Evolutionary conservation across 169 alveolate genomes (phyloP), one percentile per base, ranked within the genome.

Genomic region (Eimeria praecox): DNA sequence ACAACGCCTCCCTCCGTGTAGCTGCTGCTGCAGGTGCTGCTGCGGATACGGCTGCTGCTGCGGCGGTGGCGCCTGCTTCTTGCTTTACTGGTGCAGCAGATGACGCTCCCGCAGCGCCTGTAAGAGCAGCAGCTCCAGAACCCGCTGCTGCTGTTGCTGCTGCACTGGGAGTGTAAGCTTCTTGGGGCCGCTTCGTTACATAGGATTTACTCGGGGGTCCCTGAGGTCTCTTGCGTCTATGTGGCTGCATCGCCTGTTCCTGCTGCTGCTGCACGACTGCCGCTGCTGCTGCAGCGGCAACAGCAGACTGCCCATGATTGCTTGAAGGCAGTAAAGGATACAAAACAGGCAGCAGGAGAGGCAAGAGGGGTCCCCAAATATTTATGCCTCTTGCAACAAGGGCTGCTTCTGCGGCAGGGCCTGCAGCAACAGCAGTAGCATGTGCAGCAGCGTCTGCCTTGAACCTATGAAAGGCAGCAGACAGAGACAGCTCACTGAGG

Each of bases 401-500:
- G 10, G 30, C 69, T 18, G 69, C 1, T 59, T 59, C 69, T 49
- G 89, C 89, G 22, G 52, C 52, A 10, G 52, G 46, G 33, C 44
- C 90, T 49, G 90, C 90, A 46, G 89, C 4, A 5, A 16, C 89
- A 80, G 89, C 89, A 46, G 89, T 66, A 46, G 89, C 69, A 33
- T 42, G 44, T n/a, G 69, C 89, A 35, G 89, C 14, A 80, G 49
- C 69, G 49, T 80, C 89, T 40, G 64, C n/a, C 18, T 22, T 16
- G 27, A 80, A 80, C 89, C 89, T 12, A 5, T 59, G 5, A 24
- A 46, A 22, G 24, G 35, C 89, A 30, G 89, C 64, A 40, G 12
- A 62, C 89, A 80, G 38, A 2, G 66, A 14, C 66, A 14, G 56
- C 62, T 80, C 66, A 27, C 66, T 44, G 5, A 80, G 35, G 33